These are phyloP conservation scores for Syncephalastrum sp. DNA, from an alignment of 371 early-diverging fungal genomes.

Conservation along the genomic window DNA sequence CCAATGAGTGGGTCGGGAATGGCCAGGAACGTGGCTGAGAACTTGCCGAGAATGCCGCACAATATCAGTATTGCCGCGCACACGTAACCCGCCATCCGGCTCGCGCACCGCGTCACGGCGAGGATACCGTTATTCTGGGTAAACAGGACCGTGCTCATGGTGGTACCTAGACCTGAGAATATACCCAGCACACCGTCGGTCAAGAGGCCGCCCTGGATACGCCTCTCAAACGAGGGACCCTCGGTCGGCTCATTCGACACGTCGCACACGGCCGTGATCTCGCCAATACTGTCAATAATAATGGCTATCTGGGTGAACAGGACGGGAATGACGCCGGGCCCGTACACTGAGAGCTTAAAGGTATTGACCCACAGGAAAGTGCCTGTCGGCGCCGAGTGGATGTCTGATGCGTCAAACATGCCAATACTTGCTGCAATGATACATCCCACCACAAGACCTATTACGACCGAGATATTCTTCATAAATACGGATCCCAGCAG, in stretches of 20 bases:
- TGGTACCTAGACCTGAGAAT: conserved; percentile 46
- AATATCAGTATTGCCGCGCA: conserved; percentile 53
- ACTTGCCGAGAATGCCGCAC: conserved; percentile 54
- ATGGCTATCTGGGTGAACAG: conserved; percentile 49
- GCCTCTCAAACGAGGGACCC: conserved; percentile 50
- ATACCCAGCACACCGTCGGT: conserved; percentile 54
- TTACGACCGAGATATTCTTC: conserved; percentile 54
- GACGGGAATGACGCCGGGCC: conserved; percentile 56
- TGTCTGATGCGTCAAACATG: conserved; percentile 41
- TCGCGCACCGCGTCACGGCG: conserved; percentile 58
- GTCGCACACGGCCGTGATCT: conserved; percentile 59
- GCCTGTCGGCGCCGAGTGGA: conserved; percentile 44
- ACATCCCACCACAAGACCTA: conserved; percentile 54
- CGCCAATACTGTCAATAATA: conserved; percentile 56
- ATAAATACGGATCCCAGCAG: conserved; percentile 57
- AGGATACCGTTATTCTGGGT: conserved; percentile 64
- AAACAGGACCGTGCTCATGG: conserved; percentile 53
- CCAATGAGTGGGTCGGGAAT: conserved; percentile 52
- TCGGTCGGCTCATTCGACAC: conserved; percentile 53
- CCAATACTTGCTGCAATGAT: conserved; percentile 52
- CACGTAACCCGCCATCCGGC: conserved; percentile 51
- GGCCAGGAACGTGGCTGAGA: conserved; percentile 55
- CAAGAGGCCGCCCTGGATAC: conserved; percentile 58
- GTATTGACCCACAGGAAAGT: conserved; percentile 59
- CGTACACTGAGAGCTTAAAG: conserved; percentile 48